Evolutionary conservation across 1,139 yeast species (phyloP).

Genomic region (Saccharomyces pastorianus): DNA sequence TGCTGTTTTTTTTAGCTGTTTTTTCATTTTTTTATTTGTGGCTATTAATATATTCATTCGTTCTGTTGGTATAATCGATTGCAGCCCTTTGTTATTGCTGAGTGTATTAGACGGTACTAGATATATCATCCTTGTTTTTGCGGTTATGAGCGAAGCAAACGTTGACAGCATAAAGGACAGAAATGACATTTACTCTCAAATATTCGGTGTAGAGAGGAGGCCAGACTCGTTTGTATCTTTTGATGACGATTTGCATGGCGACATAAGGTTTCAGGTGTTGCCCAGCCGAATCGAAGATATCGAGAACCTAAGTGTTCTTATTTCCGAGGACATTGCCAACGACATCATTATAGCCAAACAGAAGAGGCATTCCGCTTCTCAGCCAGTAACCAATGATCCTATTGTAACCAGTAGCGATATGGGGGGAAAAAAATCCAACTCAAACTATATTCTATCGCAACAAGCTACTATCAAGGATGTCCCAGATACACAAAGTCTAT

Average conservation of each 20-base stretch:
- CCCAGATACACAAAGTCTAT: constrained; percentile 27
- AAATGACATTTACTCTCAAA: constrained; percentile 16
- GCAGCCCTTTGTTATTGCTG: background rate
- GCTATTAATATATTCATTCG: background rate
- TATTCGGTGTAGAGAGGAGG: constrained; percentile 26
- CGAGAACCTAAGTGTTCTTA: constrained; percentile 13
- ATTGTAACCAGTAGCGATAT: background rate
- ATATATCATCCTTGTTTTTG: background rate
- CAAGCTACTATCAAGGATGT: constrained; percentile 22
- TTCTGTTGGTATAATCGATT: background rate
- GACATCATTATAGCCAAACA: constrained; percentile 10
- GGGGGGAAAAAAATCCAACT: background rate
- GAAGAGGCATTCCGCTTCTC: background rate
- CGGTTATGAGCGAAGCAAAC: background rate
- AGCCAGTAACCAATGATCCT: background rate
- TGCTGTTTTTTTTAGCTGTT: background rate
- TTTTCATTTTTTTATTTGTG: background rate
- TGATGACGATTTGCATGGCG: background rate
- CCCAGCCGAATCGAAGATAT: constrained; percentile 23
- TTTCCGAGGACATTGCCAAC: constrained; percentile 15
- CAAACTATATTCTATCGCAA: constrained; percentile 14
- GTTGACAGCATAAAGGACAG: constrained; percentile 6
- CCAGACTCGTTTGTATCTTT: constrained; percentile 9
- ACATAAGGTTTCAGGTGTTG: constrained; percentile 3
- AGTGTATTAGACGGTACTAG: background rate